Evolutionary conservation across 1,284 basidiomycete species (phyloP).

Genomic region (Fistulinella staudtii): DNA sequence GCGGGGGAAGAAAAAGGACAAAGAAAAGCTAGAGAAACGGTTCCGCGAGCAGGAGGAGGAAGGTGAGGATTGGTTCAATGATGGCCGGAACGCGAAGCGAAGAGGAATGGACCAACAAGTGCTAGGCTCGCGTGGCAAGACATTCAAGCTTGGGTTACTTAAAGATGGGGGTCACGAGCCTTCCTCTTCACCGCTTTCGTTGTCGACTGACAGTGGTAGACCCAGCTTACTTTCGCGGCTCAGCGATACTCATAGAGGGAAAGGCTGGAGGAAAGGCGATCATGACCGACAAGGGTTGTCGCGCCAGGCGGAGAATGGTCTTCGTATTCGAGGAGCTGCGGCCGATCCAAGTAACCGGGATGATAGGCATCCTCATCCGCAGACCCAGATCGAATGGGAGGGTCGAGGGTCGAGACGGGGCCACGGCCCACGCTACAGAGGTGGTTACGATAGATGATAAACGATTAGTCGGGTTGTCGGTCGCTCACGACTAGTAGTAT

Average conservation of each 20-base stretch:
- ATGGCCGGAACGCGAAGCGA: constrained; percentile 22
- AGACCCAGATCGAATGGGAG: constrained; percentile 21
- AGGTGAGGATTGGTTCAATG: constrained; percentile 62
- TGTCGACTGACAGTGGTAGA: constrained; percentile 6
- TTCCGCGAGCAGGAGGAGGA: constrained; percentile 47
- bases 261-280: constrained; percentile 7
- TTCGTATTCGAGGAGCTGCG: constrained; percentile 33
- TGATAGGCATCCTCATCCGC: constrained; percentile 9
- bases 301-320: constrained; percentile 4
- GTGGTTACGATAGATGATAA: constrained; percentile 47
- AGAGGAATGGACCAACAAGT: constrained; percentile 19
- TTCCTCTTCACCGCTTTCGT: no score
- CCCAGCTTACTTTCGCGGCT: constrained; percentile 31
- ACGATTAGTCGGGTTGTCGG: no score
- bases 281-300: constrained; percentile 9
- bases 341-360: constrained; percentile 15
- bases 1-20: constrained; percentile 57
- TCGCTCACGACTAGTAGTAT: no score
- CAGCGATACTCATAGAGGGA: constrained; percentile 16
- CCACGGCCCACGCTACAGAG: constrained; percentile 40
- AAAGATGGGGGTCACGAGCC: constrained; percentile 21
- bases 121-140: constrained; percentile 22
- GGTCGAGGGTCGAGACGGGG: constrained; percentile 18
- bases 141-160: constrained; percentile 38
- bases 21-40: constrained; percentile 50